Evolutionary conservation across 2,329 filamentous ascomycete species (phyloP).

Genomic region (Fonsecaea pedrosoi): DNA sequence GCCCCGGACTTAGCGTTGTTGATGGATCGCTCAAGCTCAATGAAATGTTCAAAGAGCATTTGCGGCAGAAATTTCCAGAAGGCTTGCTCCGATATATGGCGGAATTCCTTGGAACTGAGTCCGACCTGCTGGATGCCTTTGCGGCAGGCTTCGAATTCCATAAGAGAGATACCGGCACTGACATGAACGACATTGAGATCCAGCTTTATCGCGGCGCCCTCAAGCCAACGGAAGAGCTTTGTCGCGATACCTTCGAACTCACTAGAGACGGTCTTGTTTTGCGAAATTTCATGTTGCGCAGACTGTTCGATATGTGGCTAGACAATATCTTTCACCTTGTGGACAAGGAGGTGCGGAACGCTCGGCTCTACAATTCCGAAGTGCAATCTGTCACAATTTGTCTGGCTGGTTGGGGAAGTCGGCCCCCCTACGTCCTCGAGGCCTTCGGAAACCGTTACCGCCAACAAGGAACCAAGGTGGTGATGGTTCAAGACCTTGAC

Average conservation of each 20-base stretch:
- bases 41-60: not conserved
- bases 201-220: too few species aligned
- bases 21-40: not conserved
- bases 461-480: not conserved
- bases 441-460: not conserved
- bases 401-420: slow-evolving; percentile 8
- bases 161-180: not conserved
- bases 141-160: not conserved
- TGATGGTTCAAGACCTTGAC: not conserved
- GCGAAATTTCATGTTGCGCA: not conserved
- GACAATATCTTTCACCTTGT: not conserved
- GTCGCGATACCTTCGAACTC: not conserved
- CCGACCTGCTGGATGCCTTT: not conserved
- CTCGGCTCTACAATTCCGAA: not conserved
- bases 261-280: not conserved
- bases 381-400: not conserved
- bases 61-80: not conserved
- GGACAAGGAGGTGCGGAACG: not conserved
- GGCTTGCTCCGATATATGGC: not conserved
- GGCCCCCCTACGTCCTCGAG: not conserved
- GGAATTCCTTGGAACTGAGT: not conserved
- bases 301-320: not conserved
- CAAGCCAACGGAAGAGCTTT: too few species aligned
- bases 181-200: not conserved
- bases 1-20: not conserved